Conservation (phyloP, 495 filamentous ascomycete species). For the Penicillium robsamsonii region DNA sequence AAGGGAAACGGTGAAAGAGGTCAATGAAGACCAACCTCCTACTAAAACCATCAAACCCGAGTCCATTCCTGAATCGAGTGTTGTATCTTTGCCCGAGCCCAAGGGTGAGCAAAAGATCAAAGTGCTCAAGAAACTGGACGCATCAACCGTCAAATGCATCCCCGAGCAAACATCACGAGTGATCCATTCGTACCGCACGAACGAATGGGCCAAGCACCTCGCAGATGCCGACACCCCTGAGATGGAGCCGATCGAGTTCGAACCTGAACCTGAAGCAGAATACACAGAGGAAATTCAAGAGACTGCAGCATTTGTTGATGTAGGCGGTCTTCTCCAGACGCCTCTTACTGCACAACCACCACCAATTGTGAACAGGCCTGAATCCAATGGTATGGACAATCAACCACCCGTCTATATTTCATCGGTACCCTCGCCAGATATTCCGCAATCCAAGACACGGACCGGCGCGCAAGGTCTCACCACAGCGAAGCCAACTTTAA, state of each 20-base stretch:
- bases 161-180: conserved; percentile 59
- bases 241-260: conserved; percentile 56
- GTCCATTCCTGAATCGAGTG: neutral
- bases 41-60: neutral
- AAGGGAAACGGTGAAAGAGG: neutral
- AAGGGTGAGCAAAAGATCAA: conserved; percentile 17
- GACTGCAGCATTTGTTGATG: conserved; percentile 57
- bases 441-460: conserved; percentile 11
- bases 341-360: conserved; percentile 47
- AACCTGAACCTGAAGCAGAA: conserved; percentile 29
- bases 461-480: conserved; percentile 11
- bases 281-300: conserved; percentile 41
- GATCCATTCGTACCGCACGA: conserved; percentile 80
- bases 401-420: conserved; percentile 16
- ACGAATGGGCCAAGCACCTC: conserved; percentile 95
- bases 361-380: conserved; percentile 33
- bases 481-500: conserved; percentile 10
- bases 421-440: conserved; percentile 8
- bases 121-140: conserved; percentile 32
- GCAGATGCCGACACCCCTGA: conserved; percentile 73
- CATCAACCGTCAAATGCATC: conserved; percentile 36
- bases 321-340: conserved; percentile 69
- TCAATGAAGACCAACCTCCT: neutral
- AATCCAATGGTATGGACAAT: conserved; percentile 16
- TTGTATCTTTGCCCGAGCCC: neutral